phyloP scores from a whole-genome alignment of 2,329 filamentous ascomycete genomes.

The Davidsoniella australis region DNA sequence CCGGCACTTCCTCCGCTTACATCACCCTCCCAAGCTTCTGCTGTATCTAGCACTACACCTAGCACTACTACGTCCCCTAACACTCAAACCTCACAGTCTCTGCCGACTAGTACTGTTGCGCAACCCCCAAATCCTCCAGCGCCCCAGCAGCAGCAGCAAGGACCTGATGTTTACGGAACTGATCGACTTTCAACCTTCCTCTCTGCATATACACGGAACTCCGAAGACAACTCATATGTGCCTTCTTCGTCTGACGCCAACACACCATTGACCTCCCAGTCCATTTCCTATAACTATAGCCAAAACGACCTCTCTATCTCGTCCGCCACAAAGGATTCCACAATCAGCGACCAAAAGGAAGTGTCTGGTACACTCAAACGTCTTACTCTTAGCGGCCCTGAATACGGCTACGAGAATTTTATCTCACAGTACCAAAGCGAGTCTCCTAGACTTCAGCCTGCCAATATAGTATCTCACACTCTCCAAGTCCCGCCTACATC shows the following conservation, averaged over 20 bases:
- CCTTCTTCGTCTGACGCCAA: slow-evolving; percentile 3
- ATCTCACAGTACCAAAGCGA: slow-evolving; percentile 9
- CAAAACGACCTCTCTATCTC: no score
- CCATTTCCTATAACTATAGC: no score
- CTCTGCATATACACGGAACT: slow-evolving; percentile 35
- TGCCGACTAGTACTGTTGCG: slow-evolving; percentile 9
- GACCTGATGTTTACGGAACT: slow-evolving; percentile 21
- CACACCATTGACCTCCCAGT: slow-evolving; percentile 14
- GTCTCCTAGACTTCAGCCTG: neutral
- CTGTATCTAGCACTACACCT: slow-evolving; percentile 16
- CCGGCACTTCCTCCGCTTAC: neutral
- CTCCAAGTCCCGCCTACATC: slow-evolving; percentile 4
- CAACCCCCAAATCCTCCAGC: slow-evolving; percentile 3
- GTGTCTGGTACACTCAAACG: neutral
- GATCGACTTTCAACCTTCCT: slow-evolving; percentile 37
- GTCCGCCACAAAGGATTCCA: slow-evolving; percentile 14
- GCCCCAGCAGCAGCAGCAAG: slow-evolving; percentile 15
- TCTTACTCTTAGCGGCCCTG: slow-evolving; percentile 3
- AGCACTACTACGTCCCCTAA: slow-evolving; percentile 14
- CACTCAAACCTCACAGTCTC: slow-evolving; percentile 8
- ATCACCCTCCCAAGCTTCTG: slow-evolving; percentile 15
- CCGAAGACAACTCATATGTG: slow-evolving; percentile 20
- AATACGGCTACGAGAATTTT: slow-evolving; percentile 7
- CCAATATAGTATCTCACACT: slow-evolving; percentile 1
- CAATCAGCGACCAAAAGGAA: slow-evolving; percentile 13